phyloP scores from a whole-genome alignment of 805 yeast genomes.

The Candida suzukii region DNA sequence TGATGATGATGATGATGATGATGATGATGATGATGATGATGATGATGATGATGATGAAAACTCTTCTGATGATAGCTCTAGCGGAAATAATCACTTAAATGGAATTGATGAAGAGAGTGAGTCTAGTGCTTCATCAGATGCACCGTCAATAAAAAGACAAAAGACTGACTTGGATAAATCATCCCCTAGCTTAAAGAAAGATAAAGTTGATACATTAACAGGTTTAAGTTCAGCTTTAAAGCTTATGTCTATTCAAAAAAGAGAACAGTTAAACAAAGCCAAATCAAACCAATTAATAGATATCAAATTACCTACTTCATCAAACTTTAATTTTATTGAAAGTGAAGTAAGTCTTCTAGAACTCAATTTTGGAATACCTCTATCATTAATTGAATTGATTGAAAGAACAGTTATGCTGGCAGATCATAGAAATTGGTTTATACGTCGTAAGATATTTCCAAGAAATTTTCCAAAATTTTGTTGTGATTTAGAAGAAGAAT shows the following conservation, averaged over 20 bases:
- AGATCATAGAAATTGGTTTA: constrained; percentile 45
- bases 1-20: not conserved
- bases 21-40: too few relatives aligned
- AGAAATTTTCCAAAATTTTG: constrained; percentile 50
- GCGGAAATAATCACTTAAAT: too few relatives aligned
- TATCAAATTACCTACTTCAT: constrained; percentile 17
- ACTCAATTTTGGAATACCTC: constrained; percentile 42
- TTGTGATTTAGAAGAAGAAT: constrained; percentile 45
- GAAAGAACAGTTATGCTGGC: constrained; percentile 39
- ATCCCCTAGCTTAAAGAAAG: not conserved
- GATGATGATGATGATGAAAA: too few relatives aligned
- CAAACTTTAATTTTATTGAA: constrained; percentile 6
- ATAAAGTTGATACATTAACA: constrained; percentile 11
- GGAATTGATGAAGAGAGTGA: too few relatives aligned
- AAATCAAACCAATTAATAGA: constrained; percentile 4
- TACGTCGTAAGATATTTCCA: constrained; percentile 34
- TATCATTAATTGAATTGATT: constrained; percentile 36
- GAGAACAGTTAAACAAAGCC: constrained; percentile 6
- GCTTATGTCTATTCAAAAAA: constrained; percentile 4
- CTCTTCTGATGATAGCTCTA: too few relatives aligned
- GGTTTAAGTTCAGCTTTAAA: constrained; percentile 7
- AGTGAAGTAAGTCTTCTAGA: constrained; percentile 22
- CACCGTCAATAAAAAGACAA: too few relatives aligned
- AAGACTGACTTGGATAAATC: too few relatives aligned
- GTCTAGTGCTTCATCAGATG: too few relatives aligned